Conservation (phyloP, 306 rosid genomes). For the Acacia crassicarpa region DNA sequence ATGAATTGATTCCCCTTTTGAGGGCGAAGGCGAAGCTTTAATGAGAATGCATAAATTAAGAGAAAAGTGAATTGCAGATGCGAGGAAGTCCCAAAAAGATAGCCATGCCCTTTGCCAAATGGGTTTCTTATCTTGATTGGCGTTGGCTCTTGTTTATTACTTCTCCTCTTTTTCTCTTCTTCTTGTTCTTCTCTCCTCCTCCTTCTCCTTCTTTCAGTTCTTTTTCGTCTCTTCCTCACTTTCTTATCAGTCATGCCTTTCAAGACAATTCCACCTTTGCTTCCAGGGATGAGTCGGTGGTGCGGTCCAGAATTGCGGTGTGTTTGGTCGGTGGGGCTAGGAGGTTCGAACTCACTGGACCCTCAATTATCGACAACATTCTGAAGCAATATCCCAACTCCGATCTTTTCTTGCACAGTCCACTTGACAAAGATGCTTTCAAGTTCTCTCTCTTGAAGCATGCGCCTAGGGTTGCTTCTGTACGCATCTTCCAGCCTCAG, state of each 20-base stretch:
- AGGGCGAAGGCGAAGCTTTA: background rate
- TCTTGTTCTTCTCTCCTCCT: conserved; percentile 38
- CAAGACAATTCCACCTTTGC: background rate
- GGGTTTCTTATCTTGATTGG: conserved; percentile 47
- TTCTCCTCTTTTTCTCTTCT: conserved; percentile 50
- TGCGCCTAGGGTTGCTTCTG: conserved; percentile 64
- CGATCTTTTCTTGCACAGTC: conserved; percentile 77
- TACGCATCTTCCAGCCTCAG: conserved; percentile 60
- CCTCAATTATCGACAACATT: conserved; percentile 64
- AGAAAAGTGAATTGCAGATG: conserved; percentile 16
- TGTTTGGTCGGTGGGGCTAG: conserved; percentile 97
- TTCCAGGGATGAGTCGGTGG: conserved; percentile 42
- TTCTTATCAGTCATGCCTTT: conserved; percentile 33
- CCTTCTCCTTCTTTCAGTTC: conserved; percentile 33
- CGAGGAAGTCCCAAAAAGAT: conserved; percentile 31
- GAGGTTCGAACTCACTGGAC: conserved; percentile 91
- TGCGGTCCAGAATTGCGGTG: conserved; percentile 74
- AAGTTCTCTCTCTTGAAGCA: conserved; percentile 67
- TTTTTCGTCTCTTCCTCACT: conserved; percentile 38
- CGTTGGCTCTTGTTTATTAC: conserved; percentile 51
- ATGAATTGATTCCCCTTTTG: background rate
- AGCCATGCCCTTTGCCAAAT: conserved; percentile 28
- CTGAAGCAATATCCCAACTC: conserved; percentile 72
- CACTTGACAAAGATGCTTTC: conserved; percentile 58
- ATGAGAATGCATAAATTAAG: background rate